Evolutionary conservation across 2,329 filamentous ascomycete genomes (phyloP).

Genomic region (Celoporthe dispersa): DNA sequence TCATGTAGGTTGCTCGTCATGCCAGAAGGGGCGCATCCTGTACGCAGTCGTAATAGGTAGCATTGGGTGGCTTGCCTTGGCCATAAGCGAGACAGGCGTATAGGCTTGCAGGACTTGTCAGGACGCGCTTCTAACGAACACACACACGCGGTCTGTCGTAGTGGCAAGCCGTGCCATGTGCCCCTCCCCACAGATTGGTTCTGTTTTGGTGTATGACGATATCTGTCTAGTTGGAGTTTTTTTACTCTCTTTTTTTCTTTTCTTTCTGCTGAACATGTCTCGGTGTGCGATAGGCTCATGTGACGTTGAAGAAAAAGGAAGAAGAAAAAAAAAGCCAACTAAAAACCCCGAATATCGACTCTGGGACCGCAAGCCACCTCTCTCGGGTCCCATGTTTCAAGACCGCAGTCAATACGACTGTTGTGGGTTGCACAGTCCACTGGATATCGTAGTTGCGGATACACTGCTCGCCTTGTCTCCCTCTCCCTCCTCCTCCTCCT

Average conservation of each 20-base stretch:
- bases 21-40: neutral
- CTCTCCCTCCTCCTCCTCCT: neutral
- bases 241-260: no score
- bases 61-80: neutral
- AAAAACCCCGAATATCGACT: neutral
- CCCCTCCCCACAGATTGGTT: neutral
- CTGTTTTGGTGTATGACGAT: neutral
- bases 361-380: neutral
- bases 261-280: neutral
- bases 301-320: neutral
- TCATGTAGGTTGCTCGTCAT: neutral
- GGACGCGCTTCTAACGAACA: neutral
- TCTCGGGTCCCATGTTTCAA: neutral
- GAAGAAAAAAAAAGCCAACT: neutral
- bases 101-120: neutral
- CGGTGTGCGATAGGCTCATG: neutral
- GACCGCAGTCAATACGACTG: neutral
- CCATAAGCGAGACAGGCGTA: neutral
- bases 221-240: neutral
- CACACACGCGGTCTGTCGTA: neutral
- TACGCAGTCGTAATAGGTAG: neutral
- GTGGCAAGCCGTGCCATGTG: neutral
- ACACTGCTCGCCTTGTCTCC: conserved; percentile 11
- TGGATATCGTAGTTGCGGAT: neutral
- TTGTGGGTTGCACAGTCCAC: neutral